Base-by-base conservation (phyloP, 768 basidiomycete genomes). In the Asterophora lycoperdoides region DNA sequence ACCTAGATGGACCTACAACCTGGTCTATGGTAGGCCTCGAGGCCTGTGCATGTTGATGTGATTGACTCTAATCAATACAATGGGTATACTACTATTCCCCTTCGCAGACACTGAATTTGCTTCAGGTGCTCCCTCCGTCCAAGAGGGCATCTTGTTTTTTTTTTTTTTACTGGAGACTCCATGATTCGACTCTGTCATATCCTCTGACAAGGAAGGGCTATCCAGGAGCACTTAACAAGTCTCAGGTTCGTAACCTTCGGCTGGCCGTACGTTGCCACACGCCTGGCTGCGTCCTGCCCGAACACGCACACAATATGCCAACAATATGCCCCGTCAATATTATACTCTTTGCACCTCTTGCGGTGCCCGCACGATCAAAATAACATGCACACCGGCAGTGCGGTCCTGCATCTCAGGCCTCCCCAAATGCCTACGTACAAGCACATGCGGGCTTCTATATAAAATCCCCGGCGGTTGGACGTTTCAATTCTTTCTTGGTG, bases 331-430 rank as follows among this genome's bases (percentile, higher is more conserved):
- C 8, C 23, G 32, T 34, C 46, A 17, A 30, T 10, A 15, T 19
- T 46, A 37, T 47, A 40, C 51, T 46, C 34, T 51, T 49, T 42
- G 52, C 46, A 48, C 41, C 51, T 42, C 9, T 8, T 32, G n/a
- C n/a, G n/a, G n/a, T n/a, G n/a, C n/a, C 30, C 13, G 28, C 35
- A 23, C 36, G 35, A 46, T 47, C 45, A 43, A 20, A 28, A 50
- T 9, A 8, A 41, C 53, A 46, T 55, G 46, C 49, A 23, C 44
- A 42, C 52, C 51, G 56, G 59, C 48, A 50, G 51, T 35, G 53
- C 55, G 53, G 56, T 36, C 54, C 48, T 56, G 44, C 56, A 52
- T 53, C 54, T 42, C 42, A 35, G 42, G 40, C 38, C 30, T 53
- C 54, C 45, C 42, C 35, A 41, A 40, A 34, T 29, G 14, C 46